phyloP scores from a whole-genome alignment of 768 basidiomycete genomes.

The Pleurotus eryngii region DNA sequence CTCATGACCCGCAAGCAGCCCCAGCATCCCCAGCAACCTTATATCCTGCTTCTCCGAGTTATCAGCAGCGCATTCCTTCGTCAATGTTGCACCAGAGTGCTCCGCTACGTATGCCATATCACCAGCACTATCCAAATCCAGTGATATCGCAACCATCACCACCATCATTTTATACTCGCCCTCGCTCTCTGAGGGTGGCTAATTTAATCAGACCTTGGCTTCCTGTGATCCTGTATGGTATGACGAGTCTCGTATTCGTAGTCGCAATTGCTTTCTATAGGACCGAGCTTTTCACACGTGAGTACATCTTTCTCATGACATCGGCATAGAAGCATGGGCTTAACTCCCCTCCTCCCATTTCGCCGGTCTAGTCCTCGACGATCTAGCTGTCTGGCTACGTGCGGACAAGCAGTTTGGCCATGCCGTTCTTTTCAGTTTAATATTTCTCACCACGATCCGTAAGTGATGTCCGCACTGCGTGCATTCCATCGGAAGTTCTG shows the following conservation, averaged over 20 bases:
- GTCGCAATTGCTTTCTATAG: slow-evolving; percentile 83
- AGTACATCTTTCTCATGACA: slow-evolving; percentile 23
- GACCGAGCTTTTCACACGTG: slow-evolving; percentile 78
- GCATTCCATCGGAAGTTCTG: slow-evolving; percentile 1
- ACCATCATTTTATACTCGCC: slow-evolving; percentile 33
- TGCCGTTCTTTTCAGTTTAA: slow-evolving; percentile 74
- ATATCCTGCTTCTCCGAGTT: slow-evolving; percentile 12
- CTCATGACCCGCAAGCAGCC: neutral
- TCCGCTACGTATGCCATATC: slow-evolving; percentile 15
- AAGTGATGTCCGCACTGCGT: slow-evolving; percentile 27
- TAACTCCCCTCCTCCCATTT: slow-evolving; percentile 6
- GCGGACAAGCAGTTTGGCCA: slow-evolving; percentile 72
- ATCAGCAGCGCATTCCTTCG: slow-evolving; percentile 5
- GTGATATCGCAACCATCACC: slow-evolving; percentile 14
- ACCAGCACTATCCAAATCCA: slow-evolving; percentile 14
- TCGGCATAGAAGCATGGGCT: neutral
- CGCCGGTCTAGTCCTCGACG: slow-evolving; percentile 64
- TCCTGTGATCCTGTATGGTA: slow-evolving; percentile 72
- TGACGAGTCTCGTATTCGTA: slow-evolving; percentile 75
- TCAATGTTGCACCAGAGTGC: slow-evolving; percentile 15
- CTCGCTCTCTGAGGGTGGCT: slow-evolving; percentile 49
- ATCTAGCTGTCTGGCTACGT: slow-evolving; percentile 75
- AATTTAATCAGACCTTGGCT: slow-evolving; percentile 70
- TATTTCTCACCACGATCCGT: slow-evolving; percentile 88
- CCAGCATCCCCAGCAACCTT: slow-evolving; percentile 7